phyloP scores from a whole-genome alignment of 2,329 filamentous ascomycete species.

The Ilyonectria mors-panacis region DNA sequence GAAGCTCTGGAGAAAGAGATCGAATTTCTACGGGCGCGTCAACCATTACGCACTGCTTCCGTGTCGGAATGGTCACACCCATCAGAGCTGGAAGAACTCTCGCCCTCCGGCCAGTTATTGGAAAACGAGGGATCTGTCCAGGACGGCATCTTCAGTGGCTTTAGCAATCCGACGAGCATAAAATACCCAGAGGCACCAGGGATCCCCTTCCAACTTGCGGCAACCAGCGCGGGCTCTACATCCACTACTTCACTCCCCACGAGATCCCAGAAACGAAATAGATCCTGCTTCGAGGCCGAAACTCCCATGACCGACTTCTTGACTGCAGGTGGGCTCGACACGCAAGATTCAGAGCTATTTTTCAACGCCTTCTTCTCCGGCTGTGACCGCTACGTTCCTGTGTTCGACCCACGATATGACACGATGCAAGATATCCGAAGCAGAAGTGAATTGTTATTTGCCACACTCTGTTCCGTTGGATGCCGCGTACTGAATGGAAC shows the following conservation, averaged over 20 bases:
- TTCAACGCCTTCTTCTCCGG: constrained; percentile 5
- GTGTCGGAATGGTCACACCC: background rate
- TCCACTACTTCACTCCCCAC: background rate
- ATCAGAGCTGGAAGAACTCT: background rate
- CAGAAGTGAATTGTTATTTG: constrained; percentile 65
- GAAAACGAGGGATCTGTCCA: no score
- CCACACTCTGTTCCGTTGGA: constrained; percentile 66
- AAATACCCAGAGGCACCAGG: background rate
- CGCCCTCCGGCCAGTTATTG: no score
- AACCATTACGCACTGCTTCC: background rate
- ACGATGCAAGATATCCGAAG: constrained; percentile 60
- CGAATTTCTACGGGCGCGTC: background rate
- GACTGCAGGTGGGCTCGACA: background rate
- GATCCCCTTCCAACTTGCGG: background rate
- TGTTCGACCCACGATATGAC: constrained; percentile 53
- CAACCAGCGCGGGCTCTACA: background rate
- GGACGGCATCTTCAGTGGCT: no score
- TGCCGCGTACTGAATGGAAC: constrained; percentile 61
- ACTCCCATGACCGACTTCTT: background rate
- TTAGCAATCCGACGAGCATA: background rate
- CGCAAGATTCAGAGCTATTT: background rate
- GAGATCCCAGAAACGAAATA: background rate
- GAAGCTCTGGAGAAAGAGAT: constrained; percentile 1
- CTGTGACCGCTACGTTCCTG: constrained; percentile 3
- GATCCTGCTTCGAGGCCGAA: background rate